phyloP scores from a whole-genome alignment of 2,329 filamentous ascomycete genomes.

The Chaetothyriales sp. region DNA sequence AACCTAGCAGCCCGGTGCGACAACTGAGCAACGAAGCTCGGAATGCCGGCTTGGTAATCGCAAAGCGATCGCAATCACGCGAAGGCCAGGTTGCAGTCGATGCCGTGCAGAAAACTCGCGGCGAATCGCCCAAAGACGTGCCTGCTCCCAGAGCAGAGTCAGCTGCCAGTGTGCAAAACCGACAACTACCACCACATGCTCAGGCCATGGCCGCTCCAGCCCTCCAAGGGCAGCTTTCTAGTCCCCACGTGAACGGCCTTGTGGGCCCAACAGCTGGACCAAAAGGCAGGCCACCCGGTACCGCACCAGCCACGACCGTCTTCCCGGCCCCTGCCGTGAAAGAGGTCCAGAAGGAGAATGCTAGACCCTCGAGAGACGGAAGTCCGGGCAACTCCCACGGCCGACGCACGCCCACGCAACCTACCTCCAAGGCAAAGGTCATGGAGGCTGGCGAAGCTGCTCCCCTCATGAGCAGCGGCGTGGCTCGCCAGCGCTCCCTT shows the following conservation, averaged over 20 bases:
- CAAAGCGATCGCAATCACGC: constrained; percentile 28
- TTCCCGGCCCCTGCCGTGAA: constrained; percentile 11
- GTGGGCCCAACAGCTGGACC: constrained; percentile 9
- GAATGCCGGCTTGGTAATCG: constrained; percentile 22
- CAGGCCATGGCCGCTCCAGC: constrained; percentile 51
- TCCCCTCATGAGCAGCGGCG: constrained; percentile 28
- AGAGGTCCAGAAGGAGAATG: constrained; percentile 13
- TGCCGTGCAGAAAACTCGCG: constrained; percentile 20
- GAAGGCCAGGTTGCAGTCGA: constrained; percentile 28
- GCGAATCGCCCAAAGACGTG: constrained; percentile 23
- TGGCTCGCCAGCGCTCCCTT: constrained; percentile 37
- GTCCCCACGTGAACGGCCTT: constrained; percentile 35
- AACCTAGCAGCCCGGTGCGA: constrained; percentile 24
- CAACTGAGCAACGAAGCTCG: constrained; percentile 35
- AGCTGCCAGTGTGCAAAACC: constrained; percentile 32
- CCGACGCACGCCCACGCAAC: constrained; percentile 50
- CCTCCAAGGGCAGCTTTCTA: constrained; percentile 50
- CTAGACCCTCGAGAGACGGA: constrained; percentile 29
- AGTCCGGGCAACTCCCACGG: constrained; percentile 41
- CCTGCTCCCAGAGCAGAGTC: background rate
- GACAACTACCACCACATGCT: constrained; percentile 46
- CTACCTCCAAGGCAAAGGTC: constrained; percentile 28
- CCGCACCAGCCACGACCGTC: constrained; percentile 8
- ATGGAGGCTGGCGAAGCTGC: constrained; percentile 35
- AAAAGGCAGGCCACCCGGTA: constrained; percentile 30